These are phyloP conservation scores for Trichoderma breve DNA, from an alignment of 2,329 filamentous ascomycete genomes.

Conservation along the genomic window DNA sequence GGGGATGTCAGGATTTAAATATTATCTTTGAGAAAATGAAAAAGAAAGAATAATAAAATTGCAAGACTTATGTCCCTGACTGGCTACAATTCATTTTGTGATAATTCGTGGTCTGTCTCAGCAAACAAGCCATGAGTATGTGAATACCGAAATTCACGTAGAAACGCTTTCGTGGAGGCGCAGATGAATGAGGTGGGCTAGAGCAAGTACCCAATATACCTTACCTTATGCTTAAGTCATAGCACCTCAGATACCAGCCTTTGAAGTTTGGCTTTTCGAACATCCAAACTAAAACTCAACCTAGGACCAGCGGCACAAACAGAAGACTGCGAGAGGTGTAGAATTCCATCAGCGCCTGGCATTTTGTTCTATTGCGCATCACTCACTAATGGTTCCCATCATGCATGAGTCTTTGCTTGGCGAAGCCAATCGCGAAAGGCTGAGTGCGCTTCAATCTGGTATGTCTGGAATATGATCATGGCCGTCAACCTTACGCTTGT, in stretches of 20 bases:
- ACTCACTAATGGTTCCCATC: not conserved
- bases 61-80: not conserved
- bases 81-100: not conserved
- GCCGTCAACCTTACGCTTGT: not conserved
- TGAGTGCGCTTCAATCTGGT: not conserved
- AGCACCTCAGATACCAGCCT: not conserved
- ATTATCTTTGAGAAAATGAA: not conserved
- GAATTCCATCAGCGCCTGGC: not conserved
- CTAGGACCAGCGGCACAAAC: not conserved
- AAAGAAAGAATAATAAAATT: not conserved
- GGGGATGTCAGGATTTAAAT: not conserved
- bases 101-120: not conserved
- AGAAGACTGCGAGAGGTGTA: not conserved
- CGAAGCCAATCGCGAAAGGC: conserved; percentile 2
- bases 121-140: not conserved
- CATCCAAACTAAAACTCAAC: not conserved
- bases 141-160: not conserved
- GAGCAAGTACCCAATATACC: not conserved
- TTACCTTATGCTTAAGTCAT: not conserved
- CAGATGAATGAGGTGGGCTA: not conserved
- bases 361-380: not conserved
- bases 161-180: not conserved
- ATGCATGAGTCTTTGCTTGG: conserved; percentile 9
- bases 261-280: not conserved
- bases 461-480: not conserved